These are phyloP conservation scores for Beauveria sp. DNA, from an alignment of 2,329 filamentous ascomycete species.

Conservation along the genomic window DNA sequence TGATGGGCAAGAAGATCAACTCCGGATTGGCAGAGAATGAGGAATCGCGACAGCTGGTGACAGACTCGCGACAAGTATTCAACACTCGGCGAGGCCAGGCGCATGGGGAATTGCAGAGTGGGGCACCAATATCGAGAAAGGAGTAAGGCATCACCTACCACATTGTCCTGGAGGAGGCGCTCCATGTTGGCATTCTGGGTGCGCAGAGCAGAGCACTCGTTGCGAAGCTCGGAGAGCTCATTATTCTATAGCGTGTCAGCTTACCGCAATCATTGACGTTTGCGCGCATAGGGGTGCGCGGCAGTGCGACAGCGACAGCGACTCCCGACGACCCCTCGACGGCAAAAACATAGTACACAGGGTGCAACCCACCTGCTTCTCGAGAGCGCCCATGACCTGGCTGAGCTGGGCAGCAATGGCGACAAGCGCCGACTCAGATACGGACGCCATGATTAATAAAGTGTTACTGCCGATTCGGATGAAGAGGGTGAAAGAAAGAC, in stretches of 20 bases:
- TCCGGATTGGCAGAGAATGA: background rate
- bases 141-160: slow-evolving; percentile 13
- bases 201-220: slow-evolving; percentile 18
- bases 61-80: background rate
- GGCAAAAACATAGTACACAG: slow-evolving; percentile 1
- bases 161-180: slow-evolving; percentile 16
- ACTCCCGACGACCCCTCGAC: background rate
- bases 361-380: slow-evolving; percentile 11
- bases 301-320: background rate
- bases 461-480: background rate
- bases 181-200: slow-evolving; percentile 18
- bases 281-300: background rate
- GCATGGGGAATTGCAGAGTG: background rate
- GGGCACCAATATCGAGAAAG: background rate
- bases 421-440: slow-evolving; percentile 10
- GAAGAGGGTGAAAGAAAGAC: slow-evolving; percentile 4
- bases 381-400: slow-evolving; percentile 13
- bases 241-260: slow-evolving; percentile 14
- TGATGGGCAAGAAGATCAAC: too few species aligned
- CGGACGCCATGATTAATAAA: slow-evolving; percentile 11
- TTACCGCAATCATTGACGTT: background rate
- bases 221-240: slow-evolving; percentile 18
- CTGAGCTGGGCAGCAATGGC: slow-evolving; percentile 11
- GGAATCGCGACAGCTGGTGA: background rate
- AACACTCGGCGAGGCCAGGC: background rate